Evolutionary conservation across 1,284 basidiomycete species (phyloP), one percentile per base, ranked within the genome.

Genomic region (Pseudozyma pruni): DNA sequence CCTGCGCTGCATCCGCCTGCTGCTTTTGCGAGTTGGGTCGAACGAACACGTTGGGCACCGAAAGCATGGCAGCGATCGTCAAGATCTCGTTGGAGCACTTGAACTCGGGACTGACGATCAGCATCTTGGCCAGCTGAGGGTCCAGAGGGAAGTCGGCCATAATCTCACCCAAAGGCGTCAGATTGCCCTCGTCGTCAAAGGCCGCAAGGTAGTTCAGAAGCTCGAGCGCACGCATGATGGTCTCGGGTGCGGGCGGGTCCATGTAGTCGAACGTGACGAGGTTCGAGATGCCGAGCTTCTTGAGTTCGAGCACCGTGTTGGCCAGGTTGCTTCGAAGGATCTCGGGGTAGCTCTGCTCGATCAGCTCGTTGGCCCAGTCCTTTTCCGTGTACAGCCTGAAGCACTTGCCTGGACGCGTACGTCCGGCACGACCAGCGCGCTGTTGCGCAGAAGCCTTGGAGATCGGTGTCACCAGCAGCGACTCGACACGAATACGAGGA

Each of bases 131-230:
- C 71, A 97, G 87, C 54, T 98, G 95, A 29, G 96, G 95, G 82
- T 98, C 96, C 25, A 99, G 87, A 14, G 95, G 95, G 85, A 98
- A 97, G 73, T 98, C 94, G 11, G 95, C 95, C 95, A 98, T 98
- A 63, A 94, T 91, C 42, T 85, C 86, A 13, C 96, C 95, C 2
- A 98, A 85, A 0, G 90, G 84, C 1, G 95, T 98, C 53, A 99
- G 83, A 66, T 93, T 89, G 16, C 96, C 95, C 6, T 97, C 92
- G 75, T 99, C 94, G 80, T 98, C 93, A 62, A 98, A 86, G 0
- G 94, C 95, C 4, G 90, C 89, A 25, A 98, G 87, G 83, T 91
- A 96, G 61, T 98, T 96, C 51, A 99, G 86, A 53, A 98, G 84
- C 83, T 98, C 96, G 48, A 99, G 85, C 3, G 95, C 96, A 58